These are phyloP conservation scores for Orbilia ellipsospora DNA, from an alignment of 2,329 filamentous ascomycete genomes.

Conservation along the genomic window DNA sequence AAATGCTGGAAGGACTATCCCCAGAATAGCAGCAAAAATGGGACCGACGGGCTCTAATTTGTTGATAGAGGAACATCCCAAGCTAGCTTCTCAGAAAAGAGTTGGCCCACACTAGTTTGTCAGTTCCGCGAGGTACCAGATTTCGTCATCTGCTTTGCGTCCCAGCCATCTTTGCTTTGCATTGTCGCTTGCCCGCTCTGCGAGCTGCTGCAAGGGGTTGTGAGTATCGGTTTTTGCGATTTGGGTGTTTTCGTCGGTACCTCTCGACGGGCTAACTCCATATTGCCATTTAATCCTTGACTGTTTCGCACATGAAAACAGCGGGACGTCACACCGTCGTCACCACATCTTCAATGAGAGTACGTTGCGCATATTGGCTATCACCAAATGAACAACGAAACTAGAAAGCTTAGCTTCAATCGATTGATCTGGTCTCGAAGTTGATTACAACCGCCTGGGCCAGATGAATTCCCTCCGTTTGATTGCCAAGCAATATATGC, in stretches of 20 bases:
- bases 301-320: neutral
- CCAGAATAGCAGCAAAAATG: constrained; percentile 23
- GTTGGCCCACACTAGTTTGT: neutral
- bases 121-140: constrained; percentile 25
- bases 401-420: no score
- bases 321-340: constrained; percentile 10
- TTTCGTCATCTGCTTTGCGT: constrained; percentile 31
- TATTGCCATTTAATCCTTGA: neutral
- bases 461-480: neutral
- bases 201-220: constrained; percentile 33
- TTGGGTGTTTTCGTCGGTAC: neutral
- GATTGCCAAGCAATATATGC: neutral
- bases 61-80: neutral
- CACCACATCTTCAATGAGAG: neutral
- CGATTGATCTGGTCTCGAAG: no score
- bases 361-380: no score
- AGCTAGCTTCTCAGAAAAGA: constrained; percentile 7
- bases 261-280: no score
- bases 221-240: neutral
- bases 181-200: neutral
- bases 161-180: constrained; percentile 27
- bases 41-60: constrained; percentile 32
- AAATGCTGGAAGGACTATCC: neutral
- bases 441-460: no score
- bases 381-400: no score